Percentiles rank a stretch among this genome's conserved stretches.
Evolutionary conservation across 164 flowering plant genomes (phyloP).

Genomic region (Annona squamosa): DNA sequence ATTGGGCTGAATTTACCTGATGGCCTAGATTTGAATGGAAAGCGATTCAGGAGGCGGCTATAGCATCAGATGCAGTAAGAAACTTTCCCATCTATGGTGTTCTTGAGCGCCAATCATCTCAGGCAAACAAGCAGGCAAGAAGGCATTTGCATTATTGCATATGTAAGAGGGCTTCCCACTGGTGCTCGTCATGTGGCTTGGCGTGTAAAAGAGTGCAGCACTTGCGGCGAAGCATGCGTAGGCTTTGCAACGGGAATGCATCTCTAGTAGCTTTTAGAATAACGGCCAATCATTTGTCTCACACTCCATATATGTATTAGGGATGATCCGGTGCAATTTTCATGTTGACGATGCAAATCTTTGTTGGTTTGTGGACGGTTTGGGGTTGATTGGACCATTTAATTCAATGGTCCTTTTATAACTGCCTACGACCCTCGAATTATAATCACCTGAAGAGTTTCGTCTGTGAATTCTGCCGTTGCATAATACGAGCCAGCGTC

Average conservation of each 20-base stretch:
- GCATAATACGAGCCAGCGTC: no score
- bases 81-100: background rate
- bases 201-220: background rate
- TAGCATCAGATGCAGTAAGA: conserved; percentile 13
- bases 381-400: background rate
- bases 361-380: background rate
- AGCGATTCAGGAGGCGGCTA: conserved; percentile 57
- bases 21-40: conserved; percentile 37
- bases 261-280: background rate
- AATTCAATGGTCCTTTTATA: background rate
- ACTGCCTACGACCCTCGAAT: background rate
- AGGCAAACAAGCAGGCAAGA: background rate
- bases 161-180: background rate
- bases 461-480: background rate
- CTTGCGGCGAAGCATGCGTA: background rate
- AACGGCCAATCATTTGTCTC: background rate
- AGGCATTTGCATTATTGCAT: background rate
- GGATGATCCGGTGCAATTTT: background rate
- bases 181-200: background rate
- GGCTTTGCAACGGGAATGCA: background rate
- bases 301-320: background rate
- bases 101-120: background rate
- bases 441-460: background rate
- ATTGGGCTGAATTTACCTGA: conserved; percentile 36
- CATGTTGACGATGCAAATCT: background rate